These are phyloP conservation scores for Pichia sp. DNA, from an alignment of 1,139 yeast genomes.

Conservation along the genomic window DNA sequence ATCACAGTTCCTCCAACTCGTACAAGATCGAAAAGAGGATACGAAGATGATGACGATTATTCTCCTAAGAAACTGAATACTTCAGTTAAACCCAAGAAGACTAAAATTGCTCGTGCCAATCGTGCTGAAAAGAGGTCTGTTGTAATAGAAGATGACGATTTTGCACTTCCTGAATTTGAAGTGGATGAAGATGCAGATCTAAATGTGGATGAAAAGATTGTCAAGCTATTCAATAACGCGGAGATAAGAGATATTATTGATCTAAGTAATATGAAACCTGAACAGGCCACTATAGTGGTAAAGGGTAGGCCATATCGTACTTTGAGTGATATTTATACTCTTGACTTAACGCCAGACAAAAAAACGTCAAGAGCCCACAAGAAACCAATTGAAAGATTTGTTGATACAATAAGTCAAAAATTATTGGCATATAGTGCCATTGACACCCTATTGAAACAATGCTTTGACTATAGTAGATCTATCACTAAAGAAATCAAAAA, in stretches of 20 bases:
- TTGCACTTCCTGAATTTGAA: slow-evolving; percentile 43
- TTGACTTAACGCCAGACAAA: slow-evolving; percentile 40
- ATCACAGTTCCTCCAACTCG: background rate
- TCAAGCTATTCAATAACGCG: slow-evolving; percentile 76
- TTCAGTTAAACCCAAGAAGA: background rate
- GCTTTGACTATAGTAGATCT: slow-evolving; percentile 69
- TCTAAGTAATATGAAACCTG: slow-evolving; percentile 65
- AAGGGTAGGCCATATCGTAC: slow-evolving; percentile 61
- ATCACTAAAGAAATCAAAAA: slow-evolving; percentile 68
- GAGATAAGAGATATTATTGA: slow-evolving; percentile 73
- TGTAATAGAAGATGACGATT: slow-evolving; percentile 22
- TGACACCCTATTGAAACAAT: slow-evolving; percentile 78
- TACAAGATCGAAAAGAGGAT: slow-evolving; percentile 2
- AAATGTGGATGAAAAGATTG: slow-evolving; percentile 61
- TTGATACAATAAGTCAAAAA: slow-evolving; percentile 65
- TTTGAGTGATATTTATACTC: slow-evolving; percentile 51
- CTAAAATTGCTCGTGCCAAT: background rate
- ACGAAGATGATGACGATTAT: slow-evolving; percentile 6
- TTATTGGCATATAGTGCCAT: slow-evolving; percentile 90
- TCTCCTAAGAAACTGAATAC: background rate
- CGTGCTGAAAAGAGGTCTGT: slow-evolving; percentile 23
- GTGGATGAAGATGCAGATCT: slow-evolving; percentile 36
- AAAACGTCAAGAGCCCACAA: slow-evolving; percentile 17
- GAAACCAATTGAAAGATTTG: slow-evolving; percentile 46
- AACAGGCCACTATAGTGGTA: slow-evolving; percentile 59